phyloP scores from a whole-genome alignment of 2,329 filamentous ascomycete genomes.

The Fusarium guadeloupense region DNA sequence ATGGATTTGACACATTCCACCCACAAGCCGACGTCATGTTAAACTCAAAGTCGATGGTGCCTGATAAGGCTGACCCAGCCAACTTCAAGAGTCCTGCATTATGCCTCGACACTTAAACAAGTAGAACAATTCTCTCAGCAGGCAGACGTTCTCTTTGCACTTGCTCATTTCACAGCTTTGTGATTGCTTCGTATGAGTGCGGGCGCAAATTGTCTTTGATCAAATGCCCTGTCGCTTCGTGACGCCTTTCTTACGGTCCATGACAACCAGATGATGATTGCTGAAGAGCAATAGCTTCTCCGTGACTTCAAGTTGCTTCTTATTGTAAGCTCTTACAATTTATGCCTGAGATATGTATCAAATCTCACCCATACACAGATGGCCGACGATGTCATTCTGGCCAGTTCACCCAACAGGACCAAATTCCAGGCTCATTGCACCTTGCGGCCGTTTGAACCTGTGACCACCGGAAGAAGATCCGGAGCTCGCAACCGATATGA shows the following conservation, averaged over 20 bases:
- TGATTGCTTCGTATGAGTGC: too few relatives aligned
- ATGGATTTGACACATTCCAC: neutral
- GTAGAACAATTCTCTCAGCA: too few relatives aligned
- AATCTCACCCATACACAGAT: neutral
- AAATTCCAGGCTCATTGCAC: neutral
- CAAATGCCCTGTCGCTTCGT: neutral
- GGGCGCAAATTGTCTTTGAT: neutral
- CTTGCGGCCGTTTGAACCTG: neutral
- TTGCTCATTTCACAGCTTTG: neutral
- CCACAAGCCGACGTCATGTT: neutral
- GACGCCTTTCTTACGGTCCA: neutral
- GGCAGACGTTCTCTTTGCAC: neutral
- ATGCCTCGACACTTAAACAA: neutral
- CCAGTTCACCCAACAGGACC: neutral
- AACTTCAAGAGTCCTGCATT: neutral
- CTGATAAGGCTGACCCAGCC: conserved; percentile 24
- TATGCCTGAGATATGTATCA: neutral
- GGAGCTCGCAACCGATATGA: neutral
- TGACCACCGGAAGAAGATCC: neutral
- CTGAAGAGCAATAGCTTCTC: neutral
- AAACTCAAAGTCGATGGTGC: neutral
- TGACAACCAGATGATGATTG: neutral
- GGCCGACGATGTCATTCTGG: neutral
- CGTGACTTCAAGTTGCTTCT: neutral
- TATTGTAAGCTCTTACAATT: conserved; percentile 8